phyloP scores from a whole-genome alignment of 179 eudicot genomes.

The Sideroxylon spinosum region DNA sequence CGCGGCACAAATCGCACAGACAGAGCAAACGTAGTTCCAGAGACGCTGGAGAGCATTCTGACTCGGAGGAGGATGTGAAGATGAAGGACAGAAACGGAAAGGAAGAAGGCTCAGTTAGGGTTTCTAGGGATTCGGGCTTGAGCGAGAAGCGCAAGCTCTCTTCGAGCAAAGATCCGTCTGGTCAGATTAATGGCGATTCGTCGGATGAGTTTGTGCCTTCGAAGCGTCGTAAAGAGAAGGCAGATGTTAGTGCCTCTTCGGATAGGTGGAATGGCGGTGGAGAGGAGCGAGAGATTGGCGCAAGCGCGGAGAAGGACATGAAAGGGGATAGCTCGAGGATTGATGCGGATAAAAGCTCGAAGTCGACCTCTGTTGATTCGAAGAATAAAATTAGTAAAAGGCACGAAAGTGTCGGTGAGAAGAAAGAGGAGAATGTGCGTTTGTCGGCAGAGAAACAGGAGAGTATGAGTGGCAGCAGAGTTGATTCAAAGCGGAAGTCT shows the following conservation, averaged over 20 bases:
- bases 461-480: conserved; percentile 43
- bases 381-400: conserved; percentile 54
- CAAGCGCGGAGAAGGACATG: conserved; percentile 28
- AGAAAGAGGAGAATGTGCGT: conserved; percentile 35
- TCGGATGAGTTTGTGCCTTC: conserved; percentile 46
- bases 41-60: conserved; percentile 60
- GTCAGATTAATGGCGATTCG: conserved; percentile 44
- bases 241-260: conserved; percentile 28
- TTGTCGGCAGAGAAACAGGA: conserved; percentile 43
- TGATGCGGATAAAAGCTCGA: conserved; percentile 22
- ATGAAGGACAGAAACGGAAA: conserved; percentile 52
- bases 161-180: conserved; percentile 40
- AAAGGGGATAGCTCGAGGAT: conserved; percentile 38
- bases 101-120: conserved; percentile 45
- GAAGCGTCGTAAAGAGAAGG: conserved; percentile 72
- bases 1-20: conserved; percentile 86
- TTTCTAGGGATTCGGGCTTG: conserved; percentile 44
- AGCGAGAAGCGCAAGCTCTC: conserved; percentile 65
- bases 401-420: conserved; percentile 36
- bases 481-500: conserved; percentile 60
- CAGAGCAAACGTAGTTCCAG: conserved; percentile 72
- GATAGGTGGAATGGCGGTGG: conserved; percentile 80
- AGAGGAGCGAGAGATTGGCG: conserved; percentile 27
- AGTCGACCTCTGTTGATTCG: conserved; percentile 35
- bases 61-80: conserved; percentile 66